Evolutionary conservation across 2,329 filamentous ascomycete species (phyloP), one percentile per base, ranked within the genome.

Genomic region (Rugonectria rugulosa): DNA sequence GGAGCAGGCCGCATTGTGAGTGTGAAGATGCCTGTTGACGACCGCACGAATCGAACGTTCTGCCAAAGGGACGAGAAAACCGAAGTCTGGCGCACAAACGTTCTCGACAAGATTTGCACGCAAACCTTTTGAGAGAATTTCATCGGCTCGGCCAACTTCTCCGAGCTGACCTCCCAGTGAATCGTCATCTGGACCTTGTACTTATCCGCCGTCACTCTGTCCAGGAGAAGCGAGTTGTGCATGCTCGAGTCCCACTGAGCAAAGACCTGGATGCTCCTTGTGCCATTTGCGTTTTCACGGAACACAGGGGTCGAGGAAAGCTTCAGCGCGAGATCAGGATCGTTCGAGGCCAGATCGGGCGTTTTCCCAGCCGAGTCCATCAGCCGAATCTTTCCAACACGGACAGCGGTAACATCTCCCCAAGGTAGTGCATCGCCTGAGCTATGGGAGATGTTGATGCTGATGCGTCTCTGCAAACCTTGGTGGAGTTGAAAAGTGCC

Each of bases 181-280:
- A 98, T 78, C 0, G 89, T 88, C 75, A 97, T 88, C 73, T 97
- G 93, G 17, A 99, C 90, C 37, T 90, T 89, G 72, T 95, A 93
- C 70, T 92, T 95, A 56, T 97, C 93, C n/a, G 91, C 86, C 2
- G 95, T 98, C 2, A 91, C 89, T 21, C 94, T 88, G 73, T 99
- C 93, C n/a, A 99, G 85, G 12, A 98, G 81, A n/a, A 96, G 79
- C 6, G 95, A 97, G 60, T 87, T 88, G 73, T 99, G 95, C 63
- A 95, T 81, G 68, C 92, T 96, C 0, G 94, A 97, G 71, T 99
- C 95, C 95, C 95, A 99, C 69, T 98, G 93, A 1, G 90, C 92
- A n/a, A 89, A 83, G 37, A 98, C 81, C 2, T 89, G 93, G 31
- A 97, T 88, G 70, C 89, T 92, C 29, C 88, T 89, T 1, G 93